These are phyloP conservation scores for Parastagonospora nodorum DNA, from an alignment of 2,329 filamentous ascomycete genomes.

Conservation along the genomic window DNA sequence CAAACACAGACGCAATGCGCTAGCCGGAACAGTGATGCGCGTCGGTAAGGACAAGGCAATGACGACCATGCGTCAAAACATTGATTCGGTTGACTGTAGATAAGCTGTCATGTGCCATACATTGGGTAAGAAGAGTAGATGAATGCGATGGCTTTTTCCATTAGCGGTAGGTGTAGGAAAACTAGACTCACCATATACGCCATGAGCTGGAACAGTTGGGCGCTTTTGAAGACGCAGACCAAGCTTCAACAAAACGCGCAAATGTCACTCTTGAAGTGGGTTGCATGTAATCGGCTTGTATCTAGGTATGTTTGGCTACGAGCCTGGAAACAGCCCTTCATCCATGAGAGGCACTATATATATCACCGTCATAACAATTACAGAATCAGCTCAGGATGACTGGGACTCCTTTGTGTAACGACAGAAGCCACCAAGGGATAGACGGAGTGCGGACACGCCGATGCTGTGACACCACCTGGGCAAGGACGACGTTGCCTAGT, in stretches of 20 bases:
- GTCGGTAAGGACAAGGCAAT: slow-evolving; percentile 18
- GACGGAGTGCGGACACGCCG: background rate
- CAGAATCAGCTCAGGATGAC: background rate
- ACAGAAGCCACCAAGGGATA: background rate
- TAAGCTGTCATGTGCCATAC: background rate
- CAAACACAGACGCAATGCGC: slow-evolving; percentile 6
- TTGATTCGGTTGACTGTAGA: background rate
- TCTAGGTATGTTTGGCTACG: too few species aligned
- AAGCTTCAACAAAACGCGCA: too few species aligned
- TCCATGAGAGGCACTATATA: background rate
- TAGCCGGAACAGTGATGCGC: slow-evolving; percentile 13
- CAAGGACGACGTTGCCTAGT: too few species aligned
- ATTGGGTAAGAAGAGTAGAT: background rate
- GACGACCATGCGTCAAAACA: slow-evolving; percentile 21
- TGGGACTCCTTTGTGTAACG: background rate
- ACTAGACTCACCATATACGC: too few species aligned
- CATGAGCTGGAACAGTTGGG: too few species aligned
- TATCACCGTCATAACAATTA: background rate
- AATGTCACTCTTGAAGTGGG: too few species aligned
- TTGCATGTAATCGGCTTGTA: too few species aligned
- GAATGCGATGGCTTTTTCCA: background rate
- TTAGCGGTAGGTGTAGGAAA: too few species aligned
- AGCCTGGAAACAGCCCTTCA: too few species aligned
- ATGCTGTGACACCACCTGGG: background rate
- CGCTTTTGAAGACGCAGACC: too few species aligned